Evolutionary conservation across 805 yeast genomes (phyloP), one percentile per base, ranked within the genome.

Genomic region (Torulaspora microellipsoides): DNA sequence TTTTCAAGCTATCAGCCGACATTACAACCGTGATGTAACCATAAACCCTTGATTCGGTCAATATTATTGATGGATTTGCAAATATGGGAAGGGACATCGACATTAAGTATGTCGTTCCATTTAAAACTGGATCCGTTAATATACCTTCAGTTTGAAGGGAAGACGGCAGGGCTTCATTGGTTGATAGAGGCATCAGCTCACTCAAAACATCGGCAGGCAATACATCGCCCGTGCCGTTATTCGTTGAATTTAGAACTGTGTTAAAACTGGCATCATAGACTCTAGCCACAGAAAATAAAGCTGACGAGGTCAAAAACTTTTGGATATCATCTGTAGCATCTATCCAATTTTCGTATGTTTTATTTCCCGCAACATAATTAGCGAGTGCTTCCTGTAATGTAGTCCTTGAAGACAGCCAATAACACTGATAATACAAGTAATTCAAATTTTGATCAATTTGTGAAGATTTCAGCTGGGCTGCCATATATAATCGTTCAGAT

Each of bases 61-160:
- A 65, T 34, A 81, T 65, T 15, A 85, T 81, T 1, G 95, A 82
- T n/a, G 81, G 72, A 52, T 84, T 83, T 13, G 87, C 76, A 54
- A 73, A 81, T 2, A 89, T 75, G 0, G 96, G 93, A 4, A 87
- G 53, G 0, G 96, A 84, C 65, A 89, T 67, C 0, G 95, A 86
- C 73, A 86, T 68, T 51, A 79, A 74, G 54, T 75, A 82, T 1
- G 70, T 46, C 1, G 69, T 52, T 31, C 60, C 57, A 52, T 79
- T 77, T 13, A 65, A 40, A 1, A 77, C 68, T 0, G 96, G 96
- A 3, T 95, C 95, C 1, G 81, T 67, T 12, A 85, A 47, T 42
- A 72, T 64, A n/a, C 83, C 84, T 0, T 63, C 64, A 1, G 69
- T 51, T 15, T 65, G 62, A 1, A 72, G 40, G 8, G 78, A 58